Evolutionary conservation across 768 basidiomycete genomes (phyloP), one percentile per base, ranked within the genome.

Genomic region (Podaxis sp.): DNA sequence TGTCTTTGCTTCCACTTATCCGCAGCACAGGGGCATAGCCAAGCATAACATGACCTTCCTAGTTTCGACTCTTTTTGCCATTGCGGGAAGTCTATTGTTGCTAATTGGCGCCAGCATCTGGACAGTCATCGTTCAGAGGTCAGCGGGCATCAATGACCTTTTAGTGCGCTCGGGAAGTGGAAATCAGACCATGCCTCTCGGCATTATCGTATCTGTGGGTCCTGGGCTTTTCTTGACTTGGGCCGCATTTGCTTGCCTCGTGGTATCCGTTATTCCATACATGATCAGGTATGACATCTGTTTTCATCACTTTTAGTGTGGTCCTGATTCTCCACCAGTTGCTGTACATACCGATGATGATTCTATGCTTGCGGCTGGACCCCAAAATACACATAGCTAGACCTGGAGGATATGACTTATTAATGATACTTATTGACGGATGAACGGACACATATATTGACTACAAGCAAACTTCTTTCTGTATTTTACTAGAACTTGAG

Each of bases 41-140:
- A 87, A 86, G 70, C 84, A 78, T 60, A 85, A 82, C 51, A 65
- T 85, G 16, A 79, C 89, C 6, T 92, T 91, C 70, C 75, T 91
- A 67, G 61, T 85, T 25, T 91, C 91, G 3, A 82, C 88, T 4
- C 70, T 81, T 1, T 81, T 88, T 65, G 82, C 89, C 13, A 71
- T 87, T 53, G 60, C 86, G 16, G 84, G 85, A 32, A 82, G 82
- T 57, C 47, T 89, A 10, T 77, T 90, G 56, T 70, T 91, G 50
- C 77, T 93, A 52, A 83, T 88, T 44, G 89, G 84, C 25, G 85
- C 86, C 14, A 79, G 83, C 48, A 85, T 92, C 61, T 93, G 91
- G 91, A 91, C 91, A 4, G 81, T 85, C 48, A 77, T 91, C 54
- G 78, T 93, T 54, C 82, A 85, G 64, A 88, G 86, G 67, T 76